These are phyloP conservation scores for Babesia divergens DNA, from an alignment of 169 alveolate species.

Conservation along the genomic window DNA sequence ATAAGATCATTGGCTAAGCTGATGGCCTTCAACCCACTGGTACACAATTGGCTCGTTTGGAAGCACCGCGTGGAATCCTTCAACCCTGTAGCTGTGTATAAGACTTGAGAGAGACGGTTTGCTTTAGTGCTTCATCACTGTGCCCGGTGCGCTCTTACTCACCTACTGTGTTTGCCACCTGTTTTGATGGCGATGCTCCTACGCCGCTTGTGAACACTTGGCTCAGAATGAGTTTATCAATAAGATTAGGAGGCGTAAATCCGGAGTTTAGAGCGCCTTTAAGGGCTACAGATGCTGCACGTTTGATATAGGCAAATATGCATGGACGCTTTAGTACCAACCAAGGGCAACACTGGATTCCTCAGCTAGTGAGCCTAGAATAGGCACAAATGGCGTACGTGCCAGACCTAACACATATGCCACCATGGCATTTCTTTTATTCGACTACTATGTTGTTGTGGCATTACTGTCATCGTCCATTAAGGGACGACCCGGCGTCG, in stretches of 20 bases:
- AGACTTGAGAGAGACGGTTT: not conserved
- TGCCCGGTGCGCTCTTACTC: no score
- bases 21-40: constrained; percentile 68
- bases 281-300: constrained; percentile 7
- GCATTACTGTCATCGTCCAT: no score
- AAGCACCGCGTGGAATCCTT: constrained; percentile 39
- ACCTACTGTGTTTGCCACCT: constrained; percentile 34
- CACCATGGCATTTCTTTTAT: no score
- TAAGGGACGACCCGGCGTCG: no score
- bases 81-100: constrained; percentile 41
- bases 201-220: constrained; percentile 66
- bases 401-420: constrained; percentile 28
- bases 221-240: constrained; percentile 62
- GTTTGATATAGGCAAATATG: not conserved
- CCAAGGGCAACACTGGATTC: constrained; percentile 34
- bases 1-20: constrained; percentile 57
- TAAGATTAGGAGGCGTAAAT: constrained; percentile 23
- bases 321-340: not conserved
- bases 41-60: constrained; percentile 60
- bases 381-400: constrained; percentile 36
- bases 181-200: constrained; percentile 68
- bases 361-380: constrained; percentile 30
- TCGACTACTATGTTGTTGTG: no score
- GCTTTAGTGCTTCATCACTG: not conserved
- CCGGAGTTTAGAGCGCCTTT: constrained; percentile 63